Evolutionary conservation across 176 grass and related monocot species (phyloP), one percentile per base, ranked within the genome.

Genomic region (Aegilops tauschii): DNA sequence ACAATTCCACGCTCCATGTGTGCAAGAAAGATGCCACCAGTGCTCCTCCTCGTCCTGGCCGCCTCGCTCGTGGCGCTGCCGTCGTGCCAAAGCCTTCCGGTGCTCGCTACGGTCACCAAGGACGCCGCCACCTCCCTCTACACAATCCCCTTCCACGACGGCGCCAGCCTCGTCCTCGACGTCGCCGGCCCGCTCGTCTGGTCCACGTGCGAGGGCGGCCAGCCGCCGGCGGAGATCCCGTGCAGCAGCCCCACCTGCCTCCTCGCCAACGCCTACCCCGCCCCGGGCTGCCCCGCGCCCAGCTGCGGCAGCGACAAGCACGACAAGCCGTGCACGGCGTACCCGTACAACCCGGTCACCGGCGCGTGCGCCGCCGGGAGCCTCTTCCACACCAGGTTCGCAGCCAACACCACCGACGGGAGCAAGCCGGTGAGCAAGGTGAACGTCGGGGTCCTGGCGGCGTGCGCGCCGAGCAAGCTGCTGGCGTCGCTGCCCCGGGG

Each of bases 341-440:
- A 52, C 25, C 81, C 78, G 2, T 72, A 16, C 66, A 88, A 90
- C 74, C 93, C 87, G 11, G n/a, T 88, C 44, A 90, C 82, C 2
- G 59, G 54, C 5, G 21, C 25, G 50, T 95, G 90, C 80, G 76
- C 87, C 39, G 23, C 82, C 36, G 82, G n/a, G 5, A 36, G 25
- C 23, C n/a, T 95, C 1, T 65, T 54, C 72, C 76, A 87, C 30
- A 83, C 81, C 20, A 8, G 76, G 2, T 16, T 93, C 69, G 18
- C 68, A 8, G 73, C 77, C 59, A 80, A 88, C 78, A 67, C 77
- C 84, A 95, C 93, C 45, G 65, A 95, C 61, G 91, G 93, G n/a
- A 21, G 8, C 13, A 86, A 89, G 80, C 86, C 91, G 11, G 28
- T 90, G 35, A 42, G 3, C 11, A 4, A 71, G 49, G 64, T 79